Evolutionary conservation across 2,329 filamentous ascomycete species (phyloP).

Genomic region (Alternaria brassicae): DNA sequence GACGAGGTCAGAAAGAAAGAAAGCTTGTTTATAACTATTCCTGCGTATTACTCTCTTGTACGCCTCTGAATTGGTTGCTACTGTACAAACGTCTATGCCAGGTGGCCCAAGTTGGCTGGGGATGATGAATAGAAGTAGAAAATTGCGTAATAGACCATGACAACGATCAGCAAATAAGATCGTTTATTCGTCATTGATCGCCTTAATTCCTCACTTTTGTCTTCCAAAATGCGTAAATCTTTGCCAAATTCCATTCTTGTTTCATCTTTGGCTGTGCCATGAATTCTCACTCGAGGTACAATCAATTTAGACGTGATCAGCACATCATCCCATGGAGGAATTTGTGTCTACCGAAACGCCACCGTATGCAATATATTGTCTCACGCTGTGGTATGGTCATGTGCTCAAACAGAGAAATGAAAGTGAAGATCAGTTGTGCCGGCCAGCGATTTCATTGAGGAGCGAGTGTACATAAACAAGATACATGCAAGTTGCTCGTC

Average conservation of each 20-base stretch:
- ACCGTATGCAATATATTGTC: neutral
- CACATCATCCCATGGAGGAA: neutral
- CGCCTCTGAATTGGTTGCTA: neutral
- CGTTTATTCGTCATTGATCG: neutral
- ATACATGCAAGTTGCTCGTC: neutral
- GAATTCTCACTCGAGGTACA: neutral
- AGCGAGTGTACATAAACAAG: slow-evolving; percentile 3
- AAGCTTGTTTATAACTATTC: neutral
- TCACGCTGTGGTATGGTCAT: neutral
- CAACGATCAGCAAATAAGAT: neutral
- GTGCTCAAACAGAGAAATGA: neutral
- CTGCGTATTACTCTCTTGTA: neutral
- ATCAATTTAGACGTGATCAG: neutral
- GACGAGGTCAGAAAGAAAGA: neutral
- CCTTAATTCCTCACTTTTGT: neutral
- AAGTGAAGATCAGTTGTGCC: neutral
- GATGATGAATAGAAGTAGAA: neutral
- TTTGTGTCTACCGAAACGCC: neutral
- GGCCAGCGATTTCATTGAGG: slow-evolving; percentile 9
- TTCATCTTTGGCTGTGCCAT: neutral
- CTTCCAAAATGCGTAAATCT: neutral
- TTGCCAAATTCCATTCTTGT: neutral
- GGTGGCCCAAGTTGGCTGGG: neutral
- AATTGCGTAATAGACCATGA: neutral
- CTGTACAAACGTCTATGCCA: neutral